Evolutionary conservation across 495 filamentous ascomycete species (phyloP).

Genomic region (Melanomma pulvis-pyrius): DNA sequence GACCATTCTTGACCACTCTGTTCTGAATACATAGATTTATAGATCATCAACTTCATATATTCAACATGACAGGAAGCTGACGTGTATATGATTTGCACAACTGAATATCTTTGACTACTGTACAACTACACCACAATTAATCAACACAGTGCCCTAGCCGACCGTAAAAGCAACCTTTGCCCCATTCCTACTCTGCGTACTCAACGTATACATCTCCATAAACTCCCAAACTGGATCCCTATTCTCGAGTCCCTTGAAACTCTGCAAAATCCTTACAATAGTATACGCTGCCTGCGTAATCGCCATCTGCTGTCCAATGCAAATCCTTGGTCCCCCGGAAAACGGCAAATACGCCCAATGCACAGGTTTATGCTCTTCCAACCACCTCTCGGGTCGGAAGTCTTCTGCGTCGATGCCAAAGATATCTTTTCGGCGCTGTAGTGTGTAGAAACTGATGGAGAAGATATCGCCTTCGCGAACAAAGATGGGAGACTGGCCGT

Average conservation of each 20-base stretch:
- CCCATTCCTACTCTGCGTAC: neutral
- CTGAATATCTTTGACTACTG: no score
- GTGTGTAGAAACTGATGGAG: conserved; percentile 46
- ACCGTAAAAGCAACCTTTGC: neutral
- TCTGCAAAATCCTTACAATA: conserved; percentile 45
- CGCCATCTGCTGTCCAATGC: conserved; percentile 46
- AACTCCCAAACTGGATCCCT: conserved; percentile 35
- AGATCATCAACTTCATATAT: no score
- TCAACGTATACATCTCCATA: neutral
- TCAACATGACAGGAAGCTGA: no score
- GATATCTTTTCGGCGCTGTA: conserved; percentile 43
- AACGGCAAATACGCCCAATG: conserved; percentile 43
- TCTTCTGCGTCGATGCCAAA: conserved; percentile 42
- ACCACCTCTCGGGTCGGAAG: conserved; percentile 41
- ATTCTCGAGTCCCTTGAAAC: conserved; percentile 35
- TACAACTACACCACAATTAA: no score
- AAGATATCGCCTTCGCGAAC: conserved; percentile 49
- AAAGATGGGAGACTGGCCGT: conserved; percentile 52
- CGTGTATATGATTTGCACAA: no score
- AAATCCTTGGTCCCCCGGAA: conserved; percentile 44
- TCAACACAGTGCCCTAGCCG: no score
- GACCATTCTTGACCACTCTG: no score
- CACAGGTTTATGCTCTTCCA: neutral
- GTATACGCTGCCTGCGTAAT: conserved; percentile 47
- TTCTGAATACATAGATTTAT: no score